phyloP scores from a whole-genome alignment of 805 yeast species.

The Kluyveromyces siamensis region DNA sequence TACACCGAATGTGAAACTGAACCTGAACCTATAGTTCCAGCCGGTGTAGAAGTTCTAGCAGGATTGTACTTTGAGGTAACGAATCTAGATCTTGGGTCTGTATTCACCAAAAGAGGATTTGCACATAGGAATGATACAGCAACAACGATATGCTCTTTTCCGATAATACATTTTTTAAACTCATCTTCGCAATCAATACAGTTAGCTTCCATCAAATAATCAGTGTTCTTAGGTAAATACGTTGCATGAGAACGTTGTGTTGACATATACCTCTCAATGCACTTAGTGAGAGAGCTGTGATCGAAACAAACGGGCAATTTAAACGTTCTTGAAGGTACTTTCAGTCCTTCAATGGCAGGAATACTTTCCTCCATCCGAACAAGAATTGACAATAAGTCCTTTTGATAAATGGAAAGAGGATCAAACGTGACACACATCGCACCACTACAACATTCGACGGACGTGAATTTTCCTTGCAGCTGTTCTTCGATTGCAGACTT shows the following conservation, averaged over 20 bases:
- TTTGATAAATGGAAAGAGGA: slow-evolving; percentile 52
- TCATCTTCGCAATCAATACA: slow-evolving; percentile 70
- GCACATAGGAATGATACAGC: slow-evolving; percentile 92
- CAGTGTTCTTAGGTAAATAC: slow-evolving; percentile 97
- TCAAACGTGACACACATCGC: slow-evolving; percentile 85
- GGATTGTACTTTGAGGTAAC: slow-evolving; percentile 94
- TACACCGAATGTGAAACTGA: slow-evolving; percentile 99
- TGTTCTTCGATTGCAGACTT: background rate
- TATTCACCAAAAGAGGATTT: slow-evolving; percentile 99
- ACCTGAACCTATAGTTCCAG: slow-evolving; percentile 96
- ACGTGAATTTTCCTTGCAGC: background rate
- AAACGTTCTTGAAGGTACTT: slow-evolving; percentile 71
- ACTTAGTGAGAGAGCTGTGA: slow-evolving; percentile 78
- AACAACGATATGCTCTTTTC: slow-evolving; percentile 92
- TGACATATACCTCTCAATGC: slow-evolving; percentile 85
- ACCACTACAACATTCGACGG: slow-evolving; percentile 92
- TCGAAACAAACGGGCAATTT: slow-evolving; percentile 95
- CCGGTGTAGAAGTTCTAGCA: slow-evolving; percentile 90
- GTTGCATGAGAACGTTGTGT: slow-evolving; percentile 92
- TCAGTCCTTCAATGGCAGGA: slow-evolving; percentile 70
- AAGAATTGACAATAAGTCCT: slow-evolving; percentile 50
- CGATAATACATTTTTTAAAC: slow-evolving; percentile 68
- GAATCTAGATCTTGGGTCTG: slow-evolving; percentile 91
- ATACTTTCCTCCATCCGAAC: slow-evolving; percentile 70
- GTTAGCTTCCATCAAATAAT: slow-evolving; percentile 83